Percentiles rank a stretch among this genome's conserved stretches.
phyloP scores from a whole-genome alignment of 352 stramenopile genomes.

The Globisporangium spiculum region DNA sequence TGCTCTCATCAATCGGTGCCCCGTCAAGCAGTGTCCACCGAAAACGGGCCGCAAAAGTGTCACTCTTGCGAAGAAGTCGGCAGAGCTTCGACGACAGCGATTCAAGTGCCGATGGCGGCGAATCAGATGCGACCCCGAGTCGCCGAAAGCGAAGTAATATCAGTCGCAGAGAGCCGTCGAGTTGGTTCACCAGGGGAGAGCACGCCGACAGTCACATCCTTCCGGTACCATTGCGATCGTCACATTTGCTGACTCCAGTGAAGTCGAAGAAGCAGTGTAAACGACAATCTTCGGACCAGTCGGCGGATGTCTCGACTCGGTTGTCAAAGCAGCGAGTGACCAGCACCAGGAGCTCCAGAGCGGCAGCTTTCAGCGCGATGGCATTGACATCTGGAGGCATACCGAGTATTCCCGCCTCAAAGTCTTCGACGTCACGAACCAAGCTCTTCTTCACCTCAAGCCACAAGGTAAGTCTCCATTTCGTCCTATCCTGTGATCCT shows the following conservation, averaged over 20 bases:
- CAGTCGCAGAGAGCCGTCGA: constrained; percentile 12
- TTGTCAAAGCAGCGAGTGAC: constrained; percentile 44
- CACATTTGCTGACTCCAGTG: constrained; percentile 18
- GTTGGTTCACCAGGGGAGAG: constrained; percentile 17
- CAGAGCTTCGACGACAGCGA: constrained; percentile 57
- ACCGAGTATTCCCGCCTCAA: background rate
- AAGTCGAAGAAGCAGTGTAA: constrained; percentile 49
- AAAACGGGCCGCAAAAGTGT: constrained; percentile 6
- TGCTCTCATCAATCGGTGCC: background rate
- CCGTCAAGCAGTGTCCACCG: background rate
- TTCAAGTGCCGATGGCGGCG: constrained; percentile 51
- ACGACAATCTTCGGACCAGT: constrained; percentile 41
- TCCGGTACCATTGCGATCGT: background rate
- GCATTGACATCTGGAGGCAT: constrained; percentile 15
- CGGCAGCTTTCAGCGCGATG: constrained; percentile 15
- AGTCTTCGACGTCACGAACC: constrained; percentile 8
- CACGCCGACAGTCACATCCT: background rate
- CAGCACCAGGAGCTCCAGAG: constrained; percentile 8
- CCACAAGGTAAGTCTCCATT: constrained; percentile 42
- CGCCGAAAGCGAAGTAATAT: constrained; percentile 74
- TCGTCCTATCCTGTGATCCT: too few relatives aligned
- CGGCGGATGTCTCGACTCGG: constrained; percentile 30
- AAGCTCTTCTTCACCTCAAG: constrained; percentile 76
- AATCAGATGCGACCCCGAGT: constrained; percentile 41
- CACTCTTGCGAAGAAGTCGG: constrained; percentile 40